These are phyloP conservation scores for Acacia acuminata DNA, from an alignment of 306 rosid species.

Conservation along the genomic window DNA sequence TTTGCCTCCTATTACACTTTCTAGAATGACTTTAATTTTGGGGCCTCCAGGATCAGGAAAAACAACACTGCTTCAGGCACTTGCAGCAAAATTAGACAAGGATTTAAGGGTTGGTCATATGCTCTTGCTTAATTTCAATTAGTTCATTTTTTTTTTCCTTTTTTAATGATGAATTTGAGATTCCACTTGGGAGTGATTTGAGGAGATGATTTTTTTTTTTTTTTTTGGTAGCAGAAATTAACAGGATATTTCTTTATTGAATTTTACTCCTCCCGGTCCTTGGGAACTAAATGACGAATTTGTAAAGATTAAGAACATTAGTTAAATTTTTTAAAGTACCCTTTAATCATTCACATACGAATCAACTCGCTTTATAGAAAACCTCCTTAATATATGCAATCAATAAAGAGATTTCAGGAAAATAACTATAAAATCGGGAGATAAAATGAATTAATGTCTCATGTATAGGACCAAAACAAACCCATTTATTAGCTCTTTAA, in stretches of 20 bases:
- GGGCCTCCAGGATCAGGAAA: conserved; percentile 68
- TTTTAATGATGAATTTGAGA: not conserved
- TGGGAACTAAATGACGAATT: no score
- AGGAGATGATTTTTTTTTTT: not conserved
- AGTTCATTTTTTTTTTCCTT: not conserved
- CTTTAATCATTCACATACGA: no score
- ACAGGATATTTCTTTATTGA: not conserved
- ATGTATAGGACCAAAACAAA: no score
- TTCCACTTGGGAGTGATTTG: not conserved
- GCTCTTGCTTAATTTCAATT: not conserved
- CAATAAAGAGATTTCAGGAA: no score
- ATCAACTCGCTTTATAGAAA: no score
- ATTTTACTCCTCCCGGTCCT: not conserved
- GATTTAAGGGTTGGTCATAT: conserved; percentile 54
- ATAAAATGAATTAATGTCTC: no score
- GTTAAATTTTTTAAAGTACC: no score
- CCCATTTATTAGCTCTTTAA: no score
- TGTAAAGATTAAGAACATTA: no score
- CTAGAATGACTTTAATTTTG: conserved; percentile 54
- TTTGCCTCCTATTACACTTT: conserved; percentile 11
- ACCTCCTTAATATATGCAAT: no score
- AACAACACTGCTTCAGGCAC: conserved; percentile 56
- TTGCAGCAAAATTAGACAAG: conserved; percentile 49
- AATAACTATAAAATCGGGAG: no score
- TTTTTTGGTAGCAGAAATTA: not conserved